phyloP scores from a whole-genome alignment of 345 rosid species.

The Eucalyptus cloeziana region DNA sequence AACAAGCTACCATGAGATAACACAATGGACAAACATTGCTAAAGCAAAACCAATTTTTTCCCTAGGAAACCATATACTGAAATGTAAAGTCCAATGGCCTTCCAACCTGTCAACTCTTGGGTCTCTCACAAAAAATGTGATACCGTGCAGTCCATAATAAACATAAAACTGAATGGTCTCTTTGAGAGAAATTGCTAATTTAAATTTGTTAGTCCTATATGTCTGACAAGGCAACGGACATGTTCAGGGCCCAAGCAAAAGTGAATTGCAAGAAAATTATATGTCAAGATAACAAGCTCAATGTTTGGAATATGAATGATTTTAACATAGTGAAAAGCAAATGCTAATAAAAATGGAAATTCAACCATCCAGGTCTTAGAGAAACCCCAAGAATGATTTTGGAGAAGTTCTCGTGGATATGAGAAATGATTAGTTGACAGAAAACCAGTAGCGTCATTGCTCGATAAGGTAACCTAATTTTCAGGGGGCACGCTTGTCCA shows the following conservation, averaged over 20 bases:
- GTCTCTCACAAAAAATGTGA: accelerated
- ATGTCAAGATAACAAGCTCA: background rate
- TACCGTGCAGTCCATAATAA: accelerated
- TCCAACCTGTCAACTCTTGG: background rate
- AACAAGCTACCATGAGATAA: background rate
- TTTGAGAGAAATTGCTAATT: background rate
- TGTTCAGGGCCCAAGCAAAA: background rate
- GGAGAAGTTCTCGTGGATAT: background rate
- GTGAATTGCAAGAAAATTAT: background rate
- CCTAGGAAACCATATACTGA: accelerated
- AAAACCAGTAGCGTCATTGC: background rate
- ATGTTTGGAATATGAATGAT: background rate
- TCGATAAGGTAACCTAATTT: background rate
- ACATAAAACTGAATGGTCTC: background rate
- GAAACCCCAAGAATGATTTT: background rate
- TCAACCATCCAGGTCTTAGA: background rate
- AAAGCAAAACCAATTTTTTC: background rate
- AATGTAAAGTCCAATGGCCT: background rate
- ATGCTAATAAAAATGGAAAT: background rate
- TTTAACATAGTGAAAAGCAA: background rate
- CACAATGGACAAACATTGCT: background rate
- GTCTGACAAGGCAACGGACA: background rate
- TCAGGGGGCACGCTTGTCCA: background rate
- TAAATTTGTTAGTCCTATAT: background rate
- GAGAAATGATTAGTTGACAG: background rate